Evolutionary conservation across 2,329 filamentous ascomycete species (phyloP).

Genomic region (Parafenestella ontariensis): DNA sequence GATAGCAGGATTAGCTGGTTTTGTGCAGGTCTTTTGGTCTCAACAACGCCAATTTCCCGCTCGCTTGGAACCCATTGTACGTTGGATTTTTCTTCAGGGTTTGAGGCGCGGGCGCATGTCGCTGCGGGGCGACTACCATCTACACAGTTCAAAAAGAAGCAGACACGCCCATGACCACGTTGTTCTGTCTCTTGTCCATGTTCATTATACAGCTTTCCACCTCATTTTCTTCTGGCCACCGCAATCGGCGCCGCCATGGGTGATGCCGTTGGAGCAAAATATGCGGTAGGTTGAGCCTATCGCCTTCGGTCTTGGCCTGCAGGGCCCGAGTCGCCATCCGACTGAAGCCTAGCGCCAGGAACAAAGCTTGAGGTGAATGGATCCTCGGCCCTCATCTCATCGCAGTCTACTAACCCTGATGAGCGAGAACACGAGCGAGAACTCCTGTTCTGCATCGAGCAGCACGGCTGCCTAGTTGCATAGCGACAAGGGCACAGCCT

Average conservation of each 20-base stretch:
- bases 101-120: background rate
- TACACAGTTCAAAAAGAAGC: background rate
- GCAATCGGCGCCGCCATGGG: conserved; percentile 22
- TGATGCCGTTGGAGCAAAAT: conserved; percentile 14
- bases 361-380: conserved; percentile 15
- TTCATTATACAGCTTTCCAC: background rate
- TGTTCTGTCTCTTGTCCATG: background rate
- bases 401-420: background rate
- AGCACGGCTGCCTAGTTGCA: background rate
- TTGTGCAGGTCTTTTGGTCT: conserved; percentile 30
- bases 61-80: conserved; percentile 13
- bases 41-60: conserved; percentile 36
- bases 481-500: conserved; percentile 19
- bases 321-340: conserved; percentile 9
- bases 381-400: conserved; percentile 2
- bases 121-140: background rate
- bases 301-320: conserved; percentile 19
- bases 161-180: background rate
- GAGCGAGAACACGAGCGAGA: too few species aligned
- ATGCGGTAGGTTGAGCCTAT: conserved; percentile 20
- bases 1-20: conserved; percentile 32
- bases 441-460: background rate
- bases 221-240: conserved; percentile 9
- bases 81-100: conserved; percentile 13
- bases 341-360: conserved; percentile 15